Base-by-base conservation (phyloP, 495 filamentous ascomycete species). In the Neurospora pannonica region DNA sequence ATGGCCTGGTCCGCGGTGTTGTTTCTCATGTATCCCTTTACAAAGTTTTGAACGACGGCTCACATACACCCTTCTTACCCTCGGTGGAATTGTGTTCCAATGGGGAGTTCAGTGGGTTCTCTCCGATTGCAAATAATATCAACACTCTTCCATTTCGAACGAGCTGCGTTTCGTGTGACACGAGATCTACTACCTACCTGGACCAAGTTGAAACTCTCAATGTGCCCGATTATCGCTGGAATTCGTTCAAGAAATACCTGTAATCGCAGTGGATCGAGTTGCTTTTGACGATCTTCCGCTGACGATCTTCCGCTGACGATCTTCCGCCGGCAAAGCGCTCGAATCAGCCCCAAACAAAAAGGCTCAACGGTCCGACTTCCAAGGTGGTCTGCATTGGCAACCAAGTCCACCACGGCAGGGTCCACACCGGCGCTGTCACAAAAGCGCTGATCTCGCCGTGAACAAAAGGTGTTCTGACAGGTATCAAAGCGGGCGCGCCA, bases 111-210 rank as follows among this genome's bases (percentile, higher is more conserved):
- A 34, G 54, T 67, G 54, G 54, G 54, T 34, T 67, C 54, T 62
- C 54, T 34, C 54, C 31, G 54, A 67, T 67, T 67, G 54, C 54
- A 67, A 15, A 67, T 34, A 67, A 46, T 71, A 71, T 21, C 71
- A 69, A 75, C 75, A 71, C 75, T 46, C 31, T 77, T 75, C 75
- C 70, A 5, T 38, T 70, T 71, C 9, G 54, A 67, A 67, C 54
- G 24, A 67, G 6, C 24, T 67, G n/a, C 7, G 28, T 31, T 34
- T 67, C 28, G 54, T 24, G 10, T 39, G 40, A 37, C 48, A 70
- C 31, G 42, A 73, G 42, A 73, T 70, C 43, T n/a, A n/a, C 46
- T 37, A 28, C 28, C 46, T 37, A 28, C 28, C 24, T 34, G 28
- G 24, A 31, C 48, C 21, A 60, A 31, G 5, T 15, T 13, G 24